A percentile compares a stretch with the other conserved stretches of the same genome.
These are phyloP conservation scores for Boletus bicolor DNA, from an alignment of 768 basidiomycete species.

Conservation along the genomic window DNA sequence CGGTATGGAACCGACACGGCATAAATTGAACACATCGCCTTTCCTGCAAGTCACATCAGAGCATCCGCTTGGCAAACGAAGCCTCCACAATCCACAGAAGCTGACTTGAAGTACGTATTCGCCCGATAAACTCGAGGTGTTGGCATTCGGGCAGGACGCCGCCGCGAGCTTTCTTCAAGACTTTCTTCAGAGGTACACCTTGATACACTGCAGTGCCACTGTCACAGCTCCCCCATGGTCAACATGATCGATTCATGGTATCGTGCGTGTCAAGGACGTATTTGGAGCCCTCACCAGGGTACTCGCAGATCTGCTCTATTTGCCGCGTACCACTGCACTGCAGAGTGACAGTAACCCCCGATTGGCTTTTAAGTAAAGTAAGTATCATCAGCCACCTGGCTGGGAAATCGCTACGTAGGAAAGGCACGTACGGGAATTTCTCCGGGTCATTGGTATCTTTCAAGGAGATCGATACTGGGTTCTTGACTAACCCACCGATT, in stretches of 20 bases:
- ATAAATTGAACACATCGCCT: constrained; percentile 37
- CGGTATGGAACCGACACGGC: constrained; percentile 50
- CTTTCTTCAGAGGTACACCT: constrained; percentile 52
- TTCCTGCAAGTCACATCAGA: constrained; percentile 25
- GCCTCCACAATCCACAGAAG: neutral
- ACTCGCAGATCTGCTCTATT: constrained; percentile 49
- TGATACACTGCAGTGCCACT: constrained; percentile 53
- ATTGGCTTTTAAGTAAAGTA: constrained; percentile 33
- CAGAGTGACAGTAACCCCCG: constrained; percentile 49
- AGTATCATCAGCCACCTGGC: neutral
- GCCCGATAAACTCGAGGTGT: constrained; percentile 55
- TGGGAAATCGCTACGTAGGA: no score
- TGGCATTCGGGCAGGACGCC: constrained; percentile 45
- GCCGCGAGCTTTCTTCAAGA: constrained; percentile 50
- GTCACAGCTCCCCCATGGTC: neutral
- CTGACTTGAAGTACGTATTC: constrained; percentile 54
- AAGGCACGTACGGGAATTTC: constrained; percentile 42
- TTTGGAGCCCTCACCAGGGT: constrained; percentile 55
- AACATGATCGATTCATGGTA: constrained; percentile 25
- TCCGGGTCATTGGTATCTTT: constrained; percentile 46
- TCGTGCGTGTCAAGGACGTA: constrained; percentile 15
- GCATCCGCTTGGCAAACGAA: neutral
- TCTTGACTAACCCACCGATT: constrained; percentile 50
- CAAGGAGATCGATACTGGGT: constrained; percentile 41
- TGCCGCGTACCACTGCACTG: constrained; percentile 55